Conservation (phyloP, 768 basidiomycete genomes). For the Tylopilus plumbeoviolaceoides region DNA sequence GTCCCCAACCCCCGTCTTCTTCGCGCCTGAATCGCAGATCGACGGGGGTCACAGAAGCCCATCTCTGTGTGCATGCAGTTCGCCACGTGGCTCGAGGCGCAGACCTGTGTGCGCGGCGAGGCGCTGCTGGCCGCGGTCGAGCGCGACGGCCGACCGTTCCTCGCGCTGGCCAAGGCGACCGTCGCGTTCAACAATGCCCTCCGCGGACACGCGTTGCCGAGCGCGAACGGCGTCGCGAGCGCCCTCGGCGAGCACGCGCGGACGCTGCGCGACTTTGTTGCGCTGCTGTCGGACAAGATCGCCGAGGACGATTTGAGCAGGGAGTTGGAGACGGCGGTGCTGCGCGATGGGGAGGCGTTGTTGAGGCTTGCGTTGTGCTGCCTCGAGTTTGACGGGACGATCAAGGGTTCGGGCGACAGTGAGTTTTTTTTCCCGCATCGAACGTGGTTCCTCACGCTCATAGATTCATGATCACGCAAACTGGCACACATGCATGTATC, state of each 20-base stretch:
- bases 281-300: constrained; percentile 10
- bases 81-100: constrained; percentile 16
- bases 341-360: constrained; percentile 21
- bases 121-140: constrained; percentile 17
- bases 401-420: constrained; percentile 9
- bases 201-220: constrained; percentile 1
- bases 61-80: constrained; percentile 15
- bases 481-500: background rate
- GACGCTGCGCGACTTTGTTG: constrained; percentile 15
- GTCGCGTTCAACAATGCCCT: constrained; percentile 18
- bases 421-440: constrained; percentile 2
- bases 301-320: constrained; percentile 6
- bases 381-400: constrained; percentile 16
- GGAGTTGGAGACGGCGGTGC: constrained; percentile 19
- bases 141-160: constrained; percentile 16
- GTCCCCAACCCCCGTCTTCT: background rate
- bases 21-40: background rate
- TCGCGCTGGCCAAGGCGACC: constrained; percentile 16
- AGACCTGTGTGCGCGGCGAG: background rate
- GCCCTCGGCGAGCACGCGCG: constrained; percentile 6
- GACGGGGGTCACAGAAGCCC: background rate
- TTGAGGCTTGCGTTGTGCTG: constrained; percentile 19
- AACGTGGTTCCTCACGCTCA: background rate
- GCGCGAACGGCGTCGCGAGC: background rate
- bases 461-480: background rate